Evolutionary conservation across 1,284 basidiomycete genomes (phyloP).

Genomic region (Trichosporon coremiiforme): DNA sequence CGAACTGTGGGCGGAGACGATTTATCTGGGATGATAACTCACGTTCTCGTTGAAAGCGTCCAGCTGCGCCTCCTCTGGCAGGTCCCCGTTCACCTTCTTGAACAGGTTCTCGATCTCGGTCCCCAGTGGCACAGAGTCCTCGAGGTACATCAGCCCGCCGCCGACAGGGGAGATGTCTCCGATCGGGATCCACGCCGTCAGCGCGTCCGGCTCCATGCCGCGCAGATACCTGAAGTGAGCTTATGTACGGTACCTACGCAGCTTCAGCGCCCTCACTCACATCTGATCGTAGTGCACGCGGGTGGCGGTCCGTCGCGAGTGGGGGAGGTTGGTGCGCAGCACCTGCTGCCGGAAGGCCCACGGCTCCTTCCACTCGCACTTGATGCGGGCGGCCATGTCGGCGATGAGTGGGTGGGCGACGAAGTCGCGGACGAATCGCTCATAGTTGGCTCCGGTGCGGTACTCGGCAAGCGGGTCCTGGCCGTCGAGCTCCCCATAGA

Average conservation of each 20-base stretch:
- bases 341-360: conserved; percentile 27
- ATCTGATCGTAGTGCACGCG: conserved; percentile 33
- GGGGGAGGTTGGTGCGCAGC: conserved; percentile 30
- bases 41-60: conserved; percentile 41
- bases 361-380: conserved; percentile 28
- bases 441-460: conserved; percentile 8
- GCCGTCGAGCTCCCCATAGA: conserved; percentile 2
- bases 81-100: conserved; percentile 20
- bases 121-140: conserved; percentile 32
- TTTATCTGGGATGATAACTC: too few species aligned
- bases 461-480: conserved; percentile 27
- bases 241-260: too few species aligned
- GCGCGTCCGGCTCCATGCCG: conserved; percentile 23
- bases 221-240: conserved; percentile 25
- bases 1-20: too few species aligned
- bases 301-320: conserved; percentile 24
- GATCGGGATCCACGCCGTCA: conserved; percentile 44
- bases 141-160: conserved; percentile 43
- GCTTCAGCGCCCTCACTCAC: conserved; percentile 10
- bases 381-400: conserved; percentile 21
- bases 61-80: conserved; percentile 34
- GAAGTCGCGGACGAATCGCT: conserved; percentile 26
- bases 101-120: conserved; percentile 37
- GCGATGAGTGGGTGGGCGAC: conserved; percentile 20
- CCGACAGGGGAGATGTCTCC: conserved; percentile 35